Conservation (phyloP, 139 green algal species). For the Coelastrella sp. region DNA sequence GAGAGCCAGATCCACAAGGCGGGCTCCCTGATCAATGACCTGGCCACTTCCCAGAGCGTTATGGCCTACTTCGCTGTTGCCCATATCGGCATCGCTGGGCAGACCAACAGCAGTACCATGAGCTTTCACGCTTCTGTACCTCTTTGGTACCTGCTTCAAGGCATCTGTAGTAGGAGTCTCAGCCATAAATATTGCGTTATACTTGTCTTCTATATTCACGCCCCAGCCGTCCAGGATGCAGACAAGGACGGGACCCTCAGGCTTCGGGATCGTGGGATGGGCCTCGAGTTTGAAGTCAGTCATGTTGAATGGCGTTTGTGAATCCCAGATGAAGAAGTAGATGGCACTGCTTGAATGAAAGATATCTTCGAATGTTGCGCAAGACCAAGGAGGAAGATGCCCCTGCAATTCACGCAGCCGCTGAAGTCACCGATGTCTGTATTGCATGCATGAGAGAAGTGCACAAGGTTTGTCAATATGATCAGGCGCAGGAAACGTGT, state of each 20-base stretch:
- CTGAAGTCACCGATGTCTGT: neutral
- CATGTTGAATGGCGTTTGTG: slow-evolving; percentile 19
- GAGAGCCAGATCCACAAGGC: slow-evolving; percentile 93
- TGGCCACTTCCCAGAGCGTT: slow-evolving; percentile 96
- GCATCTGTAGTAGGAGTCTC: slow-evolving; percentile 82
- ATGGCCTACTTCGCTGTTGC: slow-evolving; percentile 93
- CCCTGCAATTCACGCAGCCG: neutral
- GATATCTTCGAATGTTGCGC: neutral
- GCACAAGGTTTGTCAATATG: no score
- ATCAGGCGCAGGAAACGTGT: neutral
- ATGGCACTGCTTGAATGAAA: neutral
- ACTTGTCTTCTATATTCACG: slow-evolving; percentile 86
- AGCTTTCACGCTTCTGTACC: slow-evolving; percentile 81
- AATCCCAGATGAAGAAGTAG: neutral
- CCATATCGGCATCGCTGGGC: slow-evolving; percentile 95
- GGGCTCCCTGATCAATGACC: slow-evolving; percentile 93
- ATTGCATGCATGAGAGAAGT: no score
- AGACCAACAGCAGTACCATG: slow-evolving; percentile 95
- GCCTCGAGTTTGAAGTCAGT: slow-evolving; percentile 60
- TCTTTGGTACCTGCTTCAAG: slow-evolving; percentile 62
- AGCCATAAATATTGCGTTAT: slow-evolving; percentile 84
- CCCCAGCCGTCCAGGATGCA: slow-evolving; percentile 87
- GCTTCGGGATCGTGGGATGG: slow-evolving; percentile 70
- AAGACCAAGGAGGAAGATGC: neutral
- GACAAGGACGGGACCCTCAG: slow-evolving; percentile 78